phyloP scores from a whole-genome alignment of 345 rosid species.

The Arabidopsis suecica region DNA sequence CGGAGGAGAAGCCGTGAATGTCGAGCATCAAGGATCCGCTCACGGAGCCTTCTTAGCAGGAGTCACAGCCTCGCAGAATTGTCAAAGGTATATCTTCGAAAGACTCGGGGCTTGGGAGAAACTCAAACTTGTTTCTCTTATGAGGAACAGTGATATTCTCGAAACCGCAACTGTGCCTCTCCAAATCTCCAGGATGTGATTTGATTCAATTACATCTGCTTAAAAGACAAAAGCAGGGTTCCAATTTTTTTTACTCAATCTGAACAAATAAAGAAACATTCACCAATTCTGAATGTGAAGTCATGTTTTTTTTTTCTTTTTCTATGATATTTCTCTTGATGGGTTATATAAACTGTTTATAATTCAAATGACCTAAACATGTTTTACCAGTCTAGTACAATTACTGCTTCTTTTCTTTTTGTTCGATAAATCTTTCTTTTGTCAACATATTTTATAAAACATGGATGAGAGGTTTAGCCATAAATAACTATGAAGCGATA shows the following conservation, averaged over 20 bases:
- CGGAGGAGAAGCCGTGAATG: slow-evolving; percentile 87
- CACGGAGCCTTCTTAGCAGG: slow-evolving; percentile 89
- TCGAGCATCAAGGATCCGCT: slow-evolving; percentile 86
- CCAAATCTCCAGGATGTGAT: slow-evolving; percentile 86
- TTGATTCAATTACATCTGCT: not conserved
- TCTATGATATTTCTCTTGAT: not conserved
- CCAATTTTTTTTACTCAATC: not conserved
- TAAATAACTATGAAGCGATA: slow-evolving; percentile 33
- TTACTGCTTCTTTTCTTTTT: no score
- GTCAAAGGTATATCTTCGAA: slow-evolving; percentile 58
- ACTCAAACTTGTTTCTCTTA: slow-evolving; percentile 52
- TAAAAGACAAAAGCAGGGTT: not conserved
- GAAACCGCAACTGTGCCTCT: slow-evolving; percentile 65
- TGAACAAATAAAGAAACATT: slow-evolving; percentile 4
- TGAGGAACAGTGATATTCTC: slow-evolving; percentile 48
- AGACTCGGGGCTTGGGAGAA: slow-evolving; percentile 58
- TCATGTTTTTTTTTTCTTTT: not conserved
- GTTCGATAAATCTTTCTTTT: no score
- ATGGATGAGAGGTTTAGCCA: slow-evolving; percentile 34
- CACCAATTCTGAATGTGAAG: not conserved
- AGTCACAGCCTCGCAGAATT: slow-evolving; percentile 69
- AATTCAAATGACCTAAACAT: slow-evolving; percentile 12
- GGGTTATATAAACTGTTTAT: slow-evolving; percentile 11
- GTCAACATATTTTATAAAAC: no score
- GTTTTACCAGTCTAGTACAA: not conserved